Percentiles rank a stretch among this genome's conserved stretches.
These are phyloP conservation scores for Arachnomyces sp. DNA, from an alignment of 2,329 filamentous ascomycete species.

Conservation along the genomic window DNA sequence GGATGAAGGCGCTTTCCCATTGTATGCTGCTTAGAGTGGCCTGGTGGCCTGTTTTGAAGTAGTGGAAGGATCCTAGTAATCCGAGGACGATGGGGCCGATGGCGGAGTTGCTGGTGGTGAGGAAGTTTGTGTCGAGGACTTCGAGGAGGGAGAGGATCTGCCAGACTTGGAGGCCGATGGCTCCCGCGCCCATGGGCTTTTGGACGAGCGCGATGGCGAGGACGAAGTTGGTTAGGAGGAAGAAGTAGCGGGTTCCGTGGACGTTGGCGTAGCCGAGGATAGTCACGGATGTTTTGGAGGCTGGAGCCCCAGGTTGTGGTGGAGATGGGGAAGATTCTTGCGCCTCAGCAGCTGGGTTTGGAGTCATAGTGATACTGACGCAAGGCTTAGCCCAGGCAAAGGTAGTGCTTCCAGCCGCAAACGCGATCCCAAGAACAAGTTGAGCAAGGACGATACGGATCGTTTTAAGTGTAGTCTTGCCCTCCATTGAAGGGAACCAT, in stretches of 20 bases:
- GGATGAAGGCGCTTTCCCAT: conserved; percentile 93
- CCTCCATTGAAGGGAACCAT: conserved; percentile 60
- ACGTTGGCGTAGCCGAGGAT: conserved; percentile 88
- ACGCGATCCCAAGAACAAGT: conserved; percentile 66
- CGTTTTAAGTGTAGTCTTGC: conserved; percentile 60
- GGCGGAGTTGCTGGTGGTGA: conserved; percentile 53
- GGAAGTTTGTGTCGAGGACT: conserved; percentile 54
- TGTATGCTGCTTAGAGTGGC: conserved; percentile 81
- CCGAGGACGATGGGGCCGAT: conserved; percentile 80
- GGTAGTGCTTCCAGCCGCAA: conserved; percentile 76
- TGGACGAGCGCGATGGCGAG: conserved; percentile 71
- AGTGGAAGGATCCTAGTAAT: conserved; percentile 87
- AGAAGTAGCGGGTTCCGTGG: conserved; percentile 82
- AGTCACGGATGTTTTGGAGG: conserved; percentile 50
- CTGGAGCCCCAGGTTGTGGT: conserved; percentile 19
- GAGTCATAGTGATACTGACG: conserved; percentile 60
- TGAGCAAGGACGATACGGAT: conserved; percentile 73
- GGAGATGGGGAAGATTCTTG: conserved; percentile 31
- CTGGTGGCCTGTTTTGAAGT: conserved; percentile 97
- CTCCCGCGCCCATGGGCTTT: conserved; percentile 89
- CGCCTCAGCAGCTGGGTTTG: conserved; percentile 34
- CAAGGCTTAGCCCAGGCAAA: conserved; percentile 82
- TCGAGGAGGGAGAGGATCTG: conserved; percentile 73
- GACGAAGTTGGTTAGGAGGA: conserved; percentile 72
- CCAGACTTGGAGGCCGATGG: conserved; percentile 74